Evolutionary conservation across 768 basidiomycete genomes (phyloP).

Genomic region (Boletus rubroflammeus): DNA sequence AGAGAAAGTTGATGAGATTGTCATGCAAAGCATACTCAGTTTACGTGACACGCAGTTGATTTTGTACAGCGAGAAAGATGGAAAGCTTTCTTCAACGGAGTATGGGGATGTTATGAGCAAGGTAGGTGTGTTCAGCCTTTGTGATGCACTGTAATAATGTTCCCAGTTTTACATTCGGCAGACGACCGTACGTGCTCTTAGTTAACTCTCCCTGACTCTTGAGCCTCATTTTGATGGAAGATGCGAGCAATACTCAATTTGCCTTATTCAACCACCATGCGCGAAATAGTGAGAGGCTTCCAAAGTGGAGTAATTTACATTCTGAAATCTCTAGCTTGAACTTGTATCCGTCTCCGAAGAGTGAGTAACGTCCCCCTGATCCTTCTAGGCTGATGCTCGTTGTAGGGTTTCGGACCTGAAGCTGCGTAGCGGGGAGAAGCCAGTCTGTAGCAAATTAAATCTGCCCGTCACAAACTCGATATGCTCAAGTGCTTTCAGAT

Average conservation of each 20-base stretch:
- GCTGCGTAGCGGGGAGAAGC: slow-evolving; percentile 73
- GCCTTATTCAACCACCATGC: slow-evolving; percentile 49
- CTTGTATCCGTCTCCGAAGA: slow-evolving; percentile 63
- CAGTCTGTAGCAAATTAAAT: slow-evolving; percentile 36
- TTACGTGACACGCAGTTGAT: slow-evolving; percentile 63
- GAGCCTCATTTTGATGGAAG: slow-evolving; percentile 33
- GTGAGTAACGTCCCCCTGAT: slow-evolving; percentile 34
- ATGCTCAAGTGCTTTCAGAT: slow-evolving; percentile 28
- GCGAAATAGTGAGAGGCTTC: slow-evolving; percentile 57
- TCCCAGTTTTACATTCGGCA: slow-evolving; percentile 72
- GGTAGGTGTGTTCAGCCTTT: slow-evolving; percentile 37
- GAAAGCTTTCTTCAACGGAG: slow-evolving; percentile 58
- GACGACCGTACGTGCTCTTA: slow-evolving; percentile 47
- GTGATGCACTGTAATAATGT: slow-evolving; percentile 1
- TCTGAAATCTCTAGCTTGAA: slow-evolving; percentile 49
- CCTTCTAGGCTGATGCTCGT: not conserved
- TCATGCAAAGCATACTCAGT: slow-evolving; percentile 58
- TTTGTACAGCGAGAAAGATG: slow-evolving; percentile 39
- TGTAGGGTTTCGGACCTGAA: slow-evolving; percentile 64
- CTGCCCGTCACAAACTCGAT: not conserved
- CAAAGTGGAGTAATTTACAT: not conserved
- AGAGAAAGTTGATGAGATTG: slow-evolving; percentile 66
- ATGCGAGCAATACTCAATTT: slow-evolving; percentile 67
- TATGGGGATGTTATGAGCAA: slow-evolving; percentile 88
- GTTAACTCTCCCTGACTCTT: not conserved